Evolutionary conservation across 192 early-diverging fungal genomes (phyloP).

Genomic region (Entrophospora sp.): DNA sequence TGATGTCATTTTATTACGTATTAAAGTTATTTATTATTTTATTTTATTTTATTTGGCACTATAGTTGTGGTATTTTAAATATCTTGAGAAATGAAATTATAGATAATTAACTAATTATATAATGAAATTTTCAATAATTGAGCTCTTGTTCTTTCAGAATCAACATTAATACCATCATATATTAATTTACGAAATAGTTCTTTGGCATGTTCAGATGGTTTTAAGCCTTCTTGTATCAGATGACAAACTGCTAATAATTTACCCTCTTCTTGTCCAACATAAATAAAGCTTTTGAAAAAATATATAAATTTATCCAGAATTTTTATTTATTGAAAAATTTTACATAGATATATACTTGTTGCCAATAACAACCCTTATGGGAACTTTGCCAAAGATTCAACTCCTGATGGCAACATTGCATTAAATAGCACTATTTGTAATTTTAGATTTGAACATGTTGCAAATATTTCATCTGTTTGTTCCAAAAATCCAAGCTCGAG

Average conservation of each 20-base stretch:
- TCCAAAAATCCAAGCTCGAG: conserved; percentile 78
- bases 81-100: too few relatives aligned
- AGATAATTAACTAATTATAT: too few relatives aligned
- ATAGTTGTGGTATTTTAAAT: too few relatives aligned
- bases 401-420: conserved; percentile 86
- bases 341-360: conserved; percentile 44
- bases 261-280: conserved; percentile 88
- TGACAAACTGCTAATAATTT: conserved; percentile 91
- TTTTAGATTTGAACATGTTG: conserved; percentile 64
- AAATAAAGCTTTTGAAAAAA: conserved; percentile 69
- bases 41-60: too few relatives aligned
- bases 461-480: conserved; percentile 81
- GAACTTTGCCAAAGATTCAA: conserved; percentile 84
- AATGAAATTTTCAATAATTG: too few relatives aligned
- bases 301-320: neutral
- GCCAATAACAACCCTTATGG: conserved; percentile 83
- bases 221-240: conserved; percentile 70
- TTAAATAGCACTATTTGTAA: conserved; percentile 84
- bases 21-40: too few relatives aligned
- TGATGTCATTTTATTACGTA: too few relatives aligned
- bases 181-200: too few relatives aligned
- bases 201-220: too few relatives aligned
- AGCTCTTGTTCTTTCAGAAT: too few relatives aligned
- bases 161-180: too few relatives aligned
- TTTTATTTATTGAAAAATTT: neutral